These are phyloP conservation scores for Rhodosporidiobolus sp. DNA, from an alignment of 768 basidiomycete species.

Conservation along the genomic window DNA sequence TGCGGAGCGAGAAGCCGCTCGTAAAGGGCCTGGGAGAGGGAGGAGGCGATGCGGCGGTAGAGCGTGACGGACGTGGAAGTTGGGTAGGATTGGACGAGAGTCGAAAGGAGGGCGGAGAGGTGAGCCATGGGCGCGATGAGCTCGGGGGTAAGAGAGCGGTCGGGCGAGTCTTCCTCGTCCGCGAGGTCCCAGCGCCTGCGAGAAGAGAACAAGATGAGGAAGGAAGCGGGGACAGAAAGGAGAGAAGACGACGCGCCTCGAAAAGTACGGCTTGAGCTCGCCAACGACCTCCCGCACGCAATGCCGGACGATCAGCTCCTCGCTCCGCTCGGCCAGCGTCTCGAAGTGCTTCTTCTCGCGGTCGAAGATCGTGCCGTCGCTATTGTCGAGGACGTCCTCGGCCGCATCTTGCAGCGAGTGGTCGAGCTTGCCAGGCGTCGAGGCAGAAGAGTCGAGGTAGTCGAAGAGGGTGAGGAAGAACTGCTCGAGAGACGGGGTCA, in stretches of 20 bases:
- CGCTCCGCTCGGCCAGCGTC: constrained; percentile 64
- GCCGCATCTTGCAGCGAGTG: constrained; percentile 9
- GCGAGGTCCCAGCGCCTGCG: constrained; percentile 21
- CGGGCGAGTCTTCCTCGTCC: constrained; percentile 48
- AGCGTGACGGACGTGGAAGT: constrained; percentile 58
- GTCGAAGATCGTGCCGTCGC: constrained; percentile 61
- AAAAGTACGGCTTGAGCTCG: constrained; percentile 69
- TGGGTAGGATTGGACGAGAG: constrained; percentile 65
- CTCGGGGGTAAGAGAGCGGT: constrained; percentile 61
- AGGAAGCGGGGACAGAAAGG: constrained; percentile 45
- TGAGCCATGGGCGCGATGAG: constrained; percentile 73
- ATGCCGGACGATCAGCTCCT: constrained; percentile 82
- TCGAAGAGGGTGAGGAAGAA: constrained; percentile 89
- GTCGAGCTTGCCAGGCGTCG: constrained; percentile 18
- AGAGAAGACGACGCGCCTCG: constrained; percentile 51
- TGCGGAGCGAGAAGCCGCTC: constrained; percentile 76
- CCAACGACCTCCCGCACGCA: constrained; percentile 76
- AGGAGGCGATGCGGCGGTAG: constrained; percentile 70
- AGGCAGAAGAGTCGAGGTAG: constrained; percentile 57
- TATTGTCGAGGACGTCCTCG: constrained; percentile 29
- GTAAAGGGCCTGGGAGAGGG: constrained; percentile 71
- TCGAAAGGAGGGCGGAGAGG: constrained; percentile 72
- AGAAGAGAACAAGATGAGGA: constrained; percentile 13
- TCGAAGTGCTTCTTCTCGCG: constrained; percentile 66
- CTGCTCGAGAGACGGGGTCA: constrained; percentile 50